Base-by-base conservation (phyloP, 352 stramenopile genomes). In the Phytopythium boreale region DNA sequence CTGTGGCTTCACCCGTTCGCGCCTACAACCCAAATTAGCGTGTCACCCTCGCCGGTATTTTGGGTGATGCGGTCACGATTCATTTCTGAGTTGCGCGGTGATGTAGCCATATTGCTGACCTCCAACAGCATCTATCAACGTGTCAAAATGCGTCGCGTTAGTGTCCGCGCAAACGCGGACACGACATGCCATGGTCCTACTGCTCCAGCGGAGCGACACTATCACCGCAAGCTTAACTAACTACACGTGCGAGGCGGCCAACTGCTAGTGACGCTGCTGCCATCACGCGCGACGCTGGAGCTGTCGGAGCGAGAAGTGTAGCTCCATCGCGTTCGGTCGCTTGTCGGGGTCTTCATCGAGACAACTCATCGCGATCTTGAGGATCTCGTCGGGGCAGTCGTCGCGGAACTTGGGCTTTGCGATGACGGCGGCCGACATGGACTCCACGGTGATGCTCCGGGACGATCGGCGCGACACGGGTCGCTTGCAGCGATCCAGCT, bases 401-500 rank as follows among this genome's bases (percentile, higher is more conserved):
- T 66, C 59, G 3, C 62, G 60, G 49, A 90, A 77, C 22, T 69
- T 71, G 15, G 79, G 81, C 52, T 80, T 78, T 12, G 82, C 52
- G 46, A 62, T 49, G 1, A 56, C 64, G 5, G 59, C 47, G 59
- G 61, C 65, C 22, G 41, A 76, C 68, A 26, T 67, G 49, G 61
- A 80, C 19, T 52, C 56, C 37, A 41, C 62, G 39, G 55, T 70
- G 61, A 64, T 55, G 57, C 64, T 51, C 17, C 63, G 56, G 9
- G 62, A 59, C 39, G 56, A 56, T 44, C 72, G 73, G 12, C 49
- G 58, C 26, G 69, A 74, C 59, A 75, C 66, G 0, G 72, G 79
- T 7, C 71, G 61, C n/a, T 75, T 71, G 24, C 79, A 90, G 6
- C 71, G 74, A 61, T 89, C 79, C 26, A 92, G 60, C 64, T 94